Evolutionary conservation across 345 rosid genomes (phyloP), one percentile per base, ranked within the genome.

Genomic region (Brassica incana): DNA sequence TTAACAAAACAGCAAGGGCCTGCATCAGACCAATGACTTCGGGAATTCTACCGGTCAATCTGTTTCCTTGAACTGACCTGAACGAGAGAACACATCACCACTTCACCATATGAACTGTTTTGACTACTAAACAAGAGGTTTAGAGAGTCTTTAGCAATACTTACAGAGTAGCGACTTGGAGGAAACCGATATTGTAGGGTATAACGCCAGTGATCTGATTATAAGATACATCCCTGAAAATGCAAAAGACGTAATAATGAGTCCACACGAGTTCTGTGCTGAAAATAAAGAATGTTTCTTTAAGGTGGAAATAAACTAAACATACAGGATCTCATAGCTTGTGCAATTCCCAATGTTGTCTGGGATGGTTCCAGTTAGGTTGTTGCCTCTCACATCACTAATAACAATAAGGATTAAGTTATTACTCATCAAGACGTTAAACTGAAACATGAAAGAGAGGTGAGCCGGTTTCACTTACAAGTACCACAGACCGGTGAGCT

Each of bases 131-230:
- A 48, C 38, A 36, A 36, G 65, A 33, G 0, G 25, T 11, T 14
- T 3, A 6, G 20, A 1, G 30, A 20, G 14, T 9, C 9, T 9
- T 9, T 6, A 40, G 27, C 6, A 30, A 29, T 11, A 67, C 97
- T 86, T 78, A 95, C 99, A 95, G 79, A 11, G 99, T 95, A 40
- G 99, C 99, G 8, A 95, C 98, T 88, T 95, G 99, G 16, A 95
- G 85, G 83, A 95, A 95, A 8, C 98, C 99, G 15, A 93, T 84
- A 27, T 93, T 95, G 82, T 91, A 95, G 1, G 99, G 99, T 70
- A 95, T 89, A 78, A 85, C 92, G 70, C 99, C 99, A 1, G 83
- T 82, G 1, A 93, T 85, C 82, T 84, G 93, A 72, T 95, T 93
- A 67, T 93, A 95, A 0, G 99, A 95, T 45, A 95, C 68, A 54